A percentile compares a stretch with the other conserved stretches of the same genome.
Conservation (phyloP, 345 rosid species). For the Dipteronia dyeriana region DNA sequence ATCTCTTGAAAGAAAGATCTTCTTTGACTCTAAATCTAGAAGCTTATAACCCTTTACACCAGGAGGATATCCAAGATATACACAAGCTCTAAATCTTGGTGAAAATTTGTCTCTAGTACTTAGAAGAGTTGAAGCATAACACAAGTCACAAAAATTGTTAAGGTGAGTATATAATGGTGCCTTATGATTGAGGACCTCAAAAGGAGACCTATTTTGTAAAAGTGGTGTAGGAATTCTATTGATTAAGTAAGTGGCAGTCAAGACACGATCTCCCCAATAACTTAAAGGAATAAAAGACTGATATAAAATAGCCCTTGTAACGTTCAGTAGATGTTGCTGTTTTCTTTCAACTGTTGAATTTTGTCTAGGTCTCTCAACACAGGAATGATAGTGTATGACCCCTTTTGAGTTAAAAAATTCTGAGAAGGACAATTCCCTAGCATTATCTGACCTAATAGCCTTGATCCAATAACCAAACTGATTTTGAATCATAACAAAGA, state of each 20-base stretch:
- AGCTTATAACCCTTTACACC: neutral
- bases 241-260: neutral
- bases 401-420: too few relatives aligned
- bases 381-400: too few relatives aligned
- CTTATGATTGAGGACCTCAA: neutral
- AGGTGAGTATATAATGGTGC: neutral
- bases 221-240: conserved; percentile 5
- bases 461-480: too few relatives aligned
- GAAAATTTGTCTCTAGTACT: neutral
- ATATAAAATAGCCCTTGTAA: neutral
- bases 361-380: too few relatives aligned
- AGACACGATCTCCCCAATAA: neutral
- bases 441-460: too few relatives aligned
- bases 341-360: conserved; percentile 5
- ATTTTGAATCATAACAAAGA: too few relatives aligned
- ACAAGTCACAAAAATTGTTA: neutral
- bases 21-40: neutral
- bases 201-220: neutral
- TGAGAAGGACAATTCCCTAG: too few relatives aligned
- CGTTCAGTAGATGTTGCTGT: neutral
- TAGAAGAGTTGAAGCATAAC: conserved; percentile 2
- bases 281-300: neutral
- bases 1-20: neutral
- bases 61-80: neutral
- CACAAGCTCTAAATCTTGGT: neutral